These are phyloP conservation scores for Elongisporangium prolatum DNA, from an alignment of 352 stramenopile genomes.

Conservation along the genomic window DNA sequence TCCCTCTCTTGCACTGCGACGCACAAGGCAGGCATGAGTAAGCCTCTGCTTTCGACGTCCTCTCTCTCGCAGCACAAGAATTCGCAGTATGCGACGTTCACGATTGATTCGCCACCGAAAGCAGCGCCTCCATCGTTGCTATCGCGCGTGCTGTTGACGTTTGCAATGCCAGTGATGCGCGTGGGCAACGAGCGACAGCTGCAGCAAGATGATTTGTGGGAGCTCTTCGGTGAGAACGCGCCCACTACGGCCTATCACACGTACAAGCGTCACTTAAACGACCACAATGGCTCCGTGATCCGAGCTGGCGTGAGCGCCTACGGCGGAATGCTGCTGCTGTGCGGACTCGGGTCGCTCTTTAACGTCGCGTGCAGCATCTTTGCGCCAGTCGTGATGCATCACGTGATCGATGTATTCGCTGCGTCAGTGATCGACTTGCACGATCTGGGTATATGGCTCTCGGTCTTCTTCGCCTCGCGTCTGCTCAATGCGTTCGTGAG, in stretches of 20 bases:
- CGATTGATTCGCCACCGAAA: neutral
- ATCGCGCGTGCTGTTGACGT: constrained; percentile 39
- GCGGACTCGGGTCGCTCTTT: constrained; percentile 23
- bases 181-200: constrained; percentile 40
- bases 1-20: neutral
- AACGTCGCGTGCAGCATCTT: constrained; percentile 28
- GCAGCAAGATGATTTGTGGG: constrained; percentile 33
- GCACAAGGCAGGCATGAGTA: neutral
- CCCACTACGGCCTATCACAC: constrained; percentile 15
- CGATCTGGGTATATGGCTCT: constrained; percentile 25
- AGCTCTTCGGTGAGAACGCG: constrained; percentile 23
- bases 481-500: constrained; percentile 23
- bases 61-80: neutral
- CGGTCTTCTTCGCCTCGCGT: constrained; percentile 34
- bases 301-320: constrained; percentile 21
- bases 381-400: constrained; percentile 35
- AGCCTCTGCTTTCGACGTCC: neutral
- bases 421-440: constrained; percentile 18
- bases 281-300: constrained; percentile 18
- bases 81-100: neutral
- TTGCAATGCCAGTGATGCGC: constrained; percentile 30
- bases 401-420: constrained; percentile 33
- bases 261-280: constrained; percentile 18
- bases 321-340: constrained; percentile 18
- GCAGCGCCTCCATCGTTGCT: constrained; percentile 6